Conservation (phyloP, 208 protist genomes). For the Vickermania ingenoplastis region DNA sequence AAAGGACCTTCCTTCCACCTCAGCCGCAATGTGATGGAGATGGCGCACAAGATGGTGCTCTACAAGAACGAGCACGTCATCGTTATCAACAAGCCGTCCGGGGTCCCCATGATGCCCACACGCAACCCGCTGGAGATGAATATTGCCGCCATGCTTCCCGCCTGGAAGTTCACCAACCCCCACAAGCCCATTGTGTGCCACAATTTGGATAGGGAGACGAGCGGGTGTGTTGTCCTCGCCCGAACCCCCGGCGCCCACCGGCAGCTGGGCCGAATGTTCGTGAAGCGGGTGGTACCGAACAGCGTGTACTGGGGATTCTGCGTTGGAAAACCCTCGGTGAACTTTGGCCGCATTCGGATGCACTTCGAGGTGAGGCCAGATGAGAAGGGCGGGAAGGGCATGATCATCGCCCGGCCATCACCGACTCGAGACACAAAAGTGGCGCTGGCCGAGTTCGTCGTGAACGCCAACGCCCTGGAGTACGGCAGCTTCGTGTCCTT, state of each 20-base stretch:
- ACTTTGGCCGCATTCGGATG: constrained; percentile 87
- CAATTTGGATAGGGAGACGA: constrained; percentile 86
- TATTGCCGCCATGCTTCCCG: constrained; percentile 75
- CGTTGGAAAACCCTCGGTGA: constrained; percentile 75
- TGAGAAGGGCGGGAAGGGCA: constrained; percentile 35
- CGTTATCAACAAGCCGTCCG: constrained; percentile 90
- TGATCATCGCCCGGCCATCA: constrained; percentile 72
- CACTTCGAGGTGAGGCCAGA: constrained; percentile 61
- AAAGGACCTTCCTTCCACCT: constrained; percentile 33
- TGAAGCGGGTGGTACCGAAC: constrained; percentile 84
- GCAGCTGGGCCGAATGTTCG: constrained; percentile 85
- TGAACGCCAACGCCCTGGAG: constrained; percentile 81
- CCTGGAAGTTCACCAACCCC: constrained; percentile 83
- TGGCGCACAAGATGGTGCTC: constrained; percentile 86
- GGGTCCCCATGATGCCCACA: constrained; percentile 86
- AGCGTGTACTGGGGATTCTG: constrained; percentile 90
- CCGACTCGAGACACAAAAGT: constrained; percentile 72
- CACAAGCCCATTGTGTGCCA: constrained; percentile 76
- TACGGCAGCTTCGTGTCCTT: constrained; percentile 87
- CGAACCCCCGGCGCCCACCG: constrained; percentile 66
- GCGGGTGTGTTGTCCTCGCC: constrained; percentile 85
- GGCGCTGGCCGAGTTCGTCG: constrained; percentile 84
- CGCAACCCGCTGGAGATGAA: constrained; percentile 76
- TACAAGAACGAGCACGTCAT: constrained; percentile 93
- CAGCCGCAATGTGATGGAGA: constrained; percentile 50